Evolutionary conservation across 805 yeast species (phyloP).

Genomic region (Deakozyma indianensis): DNA sequence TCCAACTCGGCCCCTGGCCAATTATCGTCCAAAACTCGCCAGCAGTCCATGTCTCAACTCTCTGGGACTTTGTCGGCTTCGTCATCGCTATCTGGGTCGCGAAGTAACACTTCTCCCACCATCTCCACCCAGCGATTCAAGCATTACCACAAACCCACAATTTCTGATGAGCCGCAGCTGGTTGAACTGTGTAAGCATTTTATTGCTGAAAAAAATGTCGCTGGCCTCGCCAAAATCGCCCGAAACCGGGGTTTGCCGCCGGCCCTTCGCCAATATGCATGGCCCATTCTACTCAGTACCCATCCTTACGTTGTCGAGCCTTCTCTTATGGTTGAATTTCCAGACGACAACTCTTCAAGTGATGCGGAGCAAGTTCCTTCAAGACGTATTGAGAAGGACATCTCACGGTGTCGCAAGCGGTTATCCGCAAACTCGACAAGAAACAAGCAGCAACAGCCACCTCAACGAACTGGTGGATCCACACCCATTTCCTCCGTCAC

Average conservation of each 20-base stretch:
- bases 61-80: constrained; percentile 13
- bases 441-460: neutral
- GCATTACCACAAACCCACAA: constrained; percentile 27
- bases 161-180: constrained; percentile 33
- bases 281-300: constrained; percentile 71
- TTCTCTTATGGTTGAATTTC: constrained; percentile 45
- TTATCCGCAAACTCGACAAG: neutral
- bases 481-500: neutral
- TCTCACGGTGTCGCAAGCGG: constrained; percentile 5
- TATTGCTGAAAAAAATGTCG: constrained; percentile 46
- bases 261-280: constrained; percentile 54
- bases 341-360: constrained; percentile 6
- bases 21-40: neutral
- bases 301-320: constrained; percentile 81
- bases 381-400: constrained; percentile 20
- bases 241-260: constrained; percentile 82
- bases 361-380: constrained; percentile 13
- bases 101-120: constrained; percentile 2
- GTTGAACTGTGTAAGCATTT: constrained; percentile 42
- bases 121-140: constrained; percentile 14
- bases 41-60: constrained; percentile 6
- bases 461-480: neutral
- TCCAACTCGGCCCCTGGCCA: too few species aligned
- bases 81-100: constrained; percentile 10
- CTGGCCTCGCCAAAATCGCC: constrained; percentile 66